phyloP scores from a whole-genome alignment of 805 yeast species.

The Saccharomycopsis javanensis region DNA sequence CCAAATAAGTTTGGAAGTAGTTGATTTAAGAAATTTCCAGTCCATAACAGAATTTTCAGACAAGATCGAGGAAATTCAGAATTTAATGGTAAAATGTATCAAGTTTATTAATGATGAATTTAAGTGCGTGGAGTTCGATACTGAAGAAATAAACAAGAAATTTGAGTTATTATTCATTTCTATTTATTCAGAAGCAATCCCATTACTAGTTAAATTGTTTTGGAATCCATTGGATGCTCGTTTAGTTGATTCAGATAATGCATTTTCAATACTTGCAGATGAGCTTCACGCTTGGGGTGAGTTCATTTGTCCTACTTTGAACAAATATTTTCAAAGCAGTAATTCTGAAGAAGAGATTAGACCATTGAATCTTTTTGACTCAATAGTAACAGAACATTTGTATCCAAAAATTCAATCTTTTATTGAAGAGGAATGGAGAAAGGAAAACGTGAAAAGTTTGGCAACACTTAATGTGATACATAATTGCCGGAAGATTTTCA shows the following conservation, averaged over 20 bases:
- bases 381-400: conserved; percentile 10
- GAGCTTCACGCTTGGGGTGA: background rate
- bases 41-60: background rate
- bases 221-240: background rate
- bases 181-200: background rate
- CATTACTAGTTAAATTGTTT: background rate
- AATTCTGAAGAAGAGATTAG: conserved; percentile 21
- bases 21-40: background rate
- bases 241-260: background rate
- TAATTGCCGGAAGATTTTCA: background rate
- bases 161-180: background rate
- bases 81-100: background rate
- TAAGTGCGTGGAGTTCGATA: background rate
- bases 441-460: conserved; percentile 15
- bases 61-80: background rate
- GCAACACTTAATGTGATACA: background rate
- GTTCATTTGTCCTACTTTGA: background rate
- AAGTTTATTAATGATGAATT: background rate
- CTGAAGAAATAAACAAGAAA: background rate
- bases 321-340: background rate
- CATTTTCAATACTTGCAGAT: background rate
- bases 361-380: conserved; percentile 17
- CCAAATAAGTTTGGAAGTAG: background rate
- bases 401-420: conserved; percentile 4
- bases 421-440: conserved; percentile 8